Evolutionary conservation across 2,329 filamentous ascomycete genomes (phyloP), one percentile per base, ranked within the genome.

Genomic region (Colletotrichum tofieldiae): DNA sequence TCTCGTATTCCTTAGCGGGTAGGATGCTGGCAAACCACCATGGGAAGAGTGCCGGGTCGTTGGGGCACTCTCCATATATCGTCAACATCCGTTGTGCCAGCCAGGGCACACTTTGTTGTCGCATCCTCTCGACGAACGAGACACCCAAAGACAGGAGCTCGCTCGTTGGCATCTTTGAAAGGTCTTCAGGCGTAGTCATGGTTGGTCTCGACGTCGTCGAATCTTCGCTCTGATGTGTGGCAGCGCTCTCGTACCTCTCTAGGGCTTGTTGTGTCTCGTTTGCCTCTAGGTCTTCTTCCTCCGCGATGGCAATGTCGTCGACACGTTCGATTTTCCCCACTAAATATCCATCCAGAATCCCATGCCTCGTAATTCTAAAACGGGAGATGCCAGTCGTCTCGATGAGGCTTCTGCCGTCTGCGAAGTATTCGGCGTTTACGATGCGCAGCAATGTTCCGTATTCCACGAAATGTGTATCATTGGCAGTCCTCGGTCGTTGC

Each of bases 11-110:
- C 18, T 89, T 88, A 47, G 96, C 91, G 0, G 94, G 94, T 16
- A 97, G 82, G 26, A 96, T 91, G 77, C 91, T 94, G 12, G 93
- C 95, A 75, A 98, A 93, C 95, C 95, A 98, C 88, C 95, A 98
- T 0, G 95, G 93, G 75, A 98, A 96, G 1, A 90, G 81, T 3
- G 91, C 91, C 0, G 94, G 91, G 77, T 97, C 94, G 20, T 89
- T 85, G 0, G 94, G 95, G 26, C 92, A 92, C 70, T 93, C 90
- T 16, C 95, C 95, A 75, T 96, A 96, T 7, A 93, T 91, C 41
- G 90, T 84, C 39, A 95, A 84, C 43, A 95, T 91, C 11, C 92
- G 89, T 51, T 91, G 87, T 67, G 93, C 90, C 37, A 97, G 84
- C 94, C 94, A 97, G 0, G 89, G 88, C 0, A 92, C 93, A 70